These are phyloP conservation scores for Cyclotella cryptica DNA, from an alignment of 108 stramenopile species.

Conservation along the genomic window DNA sequence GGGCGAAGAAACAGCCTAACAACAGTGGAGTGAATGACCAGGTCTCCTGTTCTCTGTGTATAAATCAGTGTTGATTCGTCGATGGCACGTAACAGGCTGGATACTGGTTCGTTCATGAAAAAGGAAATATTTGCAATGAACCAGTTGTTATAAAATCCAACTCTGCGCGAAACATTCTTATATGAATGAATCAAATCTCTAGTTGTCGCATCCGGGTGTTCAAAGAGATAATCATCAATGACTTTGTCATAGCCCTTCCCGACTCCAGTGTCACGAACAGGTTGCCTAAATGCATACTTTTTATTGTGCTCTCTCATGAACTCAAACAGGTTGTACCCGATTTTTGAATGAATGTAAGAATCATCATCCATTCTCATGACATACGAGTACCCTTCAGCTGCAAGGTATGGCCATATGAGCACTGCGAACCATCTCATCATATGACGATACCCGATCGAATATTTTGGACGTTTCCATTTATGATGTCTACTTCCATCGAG, in stretches of 20 bases:
- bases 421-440: constrained; percentile 88
- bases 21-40: constrained; percentile 79
- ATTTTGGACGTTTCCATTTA: constrained; percentile 29
- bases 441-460: constrained; percentile 56
- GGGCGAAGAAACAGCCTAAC: constrained; percentile 67
- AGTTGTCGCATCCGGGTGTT: constrained; percentile 16
- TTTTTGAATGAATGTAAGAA: constrained; percentile 69
- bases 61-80: constrained; percentile 77
- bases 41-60: constrained; percentile 72
- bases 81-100: constrained; percentile 60
- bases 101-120: constrained; percentile 58
- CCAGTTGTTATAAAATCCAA: constrained; percentile 85
- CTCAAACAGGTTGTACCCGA: constrained; percentile 78
- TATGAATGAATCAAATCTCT: constrained; percentile 21
- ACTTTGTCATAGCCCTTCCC: constrained; percentile 44
- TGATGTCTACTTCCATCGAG: constrained; percentile 9
- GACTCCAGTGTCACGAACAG: constrained; percentile 67
- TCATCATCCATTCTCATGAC: constrained; percentile 89
- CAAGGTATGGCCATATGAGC: constrained; percentile 70
- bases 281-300: constrained; percentile 75
- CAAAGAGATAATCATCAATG: constrained; percentile 16
- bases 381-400: constrained; percentile 59
- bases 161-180: constrained; percentile 28
- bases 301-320: constrained; percentile 60
- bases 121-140: constrained; percentile 72